These are phyloP conservation scores for Kickxella alabastrina DNA, from an alignment of 192 early-diverging fungal genomes.

Conservation along the genomic window DNA sequence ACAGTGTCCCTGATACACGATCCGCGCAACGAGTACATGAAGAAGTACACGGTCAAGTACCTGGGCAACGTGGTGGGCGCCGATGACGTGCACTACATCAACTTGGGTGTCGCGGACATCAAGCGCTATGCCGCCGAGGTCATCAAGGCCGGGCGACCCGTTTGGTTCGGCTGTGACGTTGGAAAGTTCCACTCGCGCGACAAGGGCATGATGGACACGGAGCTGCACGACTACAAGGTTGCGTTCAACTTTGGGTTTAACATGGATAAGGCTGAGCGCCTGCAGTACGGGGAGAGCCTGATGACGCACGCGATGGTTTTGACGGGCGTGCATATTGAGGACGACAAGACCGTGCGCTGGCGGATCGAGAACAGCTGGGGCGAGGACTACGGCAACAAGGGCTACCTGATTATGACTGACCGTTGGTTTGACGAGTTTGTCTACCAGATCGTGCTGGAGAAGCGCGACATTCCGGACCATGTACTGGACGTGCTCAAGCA, in stretches of 20 bases:
- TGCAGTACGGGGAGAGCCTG: constrained; percentile 65
- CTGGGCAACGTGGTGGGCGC: constrained; percentile 72
- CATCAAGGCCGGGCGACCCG: constrained; percentile 60
- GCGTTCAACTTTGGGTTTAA: constrained; percentile 62
- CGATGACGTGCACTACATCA: constrained; percentile 63
- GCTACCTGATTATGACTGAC: constrained; percentile 75
- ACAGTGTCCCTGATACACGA: constrained; percentile 70
- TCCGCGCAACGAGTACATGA: constrained; percentile 61
- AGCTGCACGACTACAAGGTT: constrained; percentile 61
- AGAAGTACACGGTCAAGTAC: constrained; percentile 67
- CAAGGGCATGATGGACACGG: constrained; percentile 60
- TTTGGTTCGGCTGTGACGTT: constrained; percentile 78
- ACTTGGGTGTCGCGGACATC: constrained; percentile 53
- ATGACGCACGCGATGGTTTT: constrained; percentile 85
- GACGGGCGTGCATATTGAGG: constrained; percentile 67
- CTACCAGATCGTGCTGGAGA: constrained; percentile 76
- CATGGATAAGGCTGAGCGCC: constrained; percentile 62
- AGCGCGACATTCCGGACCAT: constrained; percentile 56
- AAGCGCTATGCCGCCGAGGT: constrained; percentile 59
- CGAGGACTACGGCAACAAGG: constrained; percentile 61
- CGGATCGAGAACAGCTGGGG: constrained; percentile 74
- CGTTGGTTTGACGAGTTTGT: constrained; percentile 75
- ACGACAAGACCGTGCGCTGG: constrained; percentile 66
- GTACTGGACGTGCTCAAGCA: constrained; percentile 61
- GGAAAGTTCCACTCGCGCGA: constrained; percentile 58